Conservation (phyloP, 371 early-diverging fungal genomes). For the Mortierella sp. region DNA sequence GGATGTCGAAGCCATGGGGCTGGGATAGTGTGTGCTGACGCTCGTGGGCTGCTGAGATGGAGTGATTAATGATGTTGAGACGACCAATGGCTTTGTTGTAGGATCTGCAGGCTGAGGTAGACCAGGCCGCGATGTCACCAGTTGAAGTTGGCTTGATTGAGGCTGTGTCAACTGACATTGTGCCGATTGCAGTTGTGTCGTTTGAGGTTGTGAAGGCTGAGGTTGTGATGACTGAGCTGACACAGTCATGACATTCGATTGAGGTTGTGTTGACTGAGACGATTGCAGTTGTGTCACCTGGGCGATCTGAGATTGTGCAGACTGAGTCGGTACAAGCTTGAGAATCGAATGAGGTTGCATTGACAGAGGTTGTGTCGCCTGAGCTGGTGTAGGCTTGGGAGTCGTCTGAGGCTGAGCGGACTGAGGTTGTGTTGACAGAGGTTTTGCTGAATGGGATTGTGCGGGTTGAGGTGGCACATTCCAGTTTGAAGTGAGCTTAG, state of each 20-base stretch:
- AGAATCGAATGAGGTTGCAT: not conserved
- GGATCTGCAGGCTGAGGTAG: no score
- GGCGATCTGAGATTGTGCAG: not conserved
- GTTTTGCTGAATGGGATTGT: not conserved
- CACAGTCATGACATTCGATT: not conserved
- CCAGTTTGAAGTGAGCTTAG: no score
- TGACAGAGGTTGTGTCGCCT: not conserved
- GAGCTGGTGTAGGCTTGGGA: not conserved
- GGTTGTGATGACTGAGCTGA: not conserved
- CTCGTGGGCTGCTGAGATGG: not conserved
- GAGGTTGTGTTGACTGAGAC: not conserved
- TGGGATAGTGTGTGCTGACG: not conserved
- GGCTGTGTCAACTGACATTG: no score
- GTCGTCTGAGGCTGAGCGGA: not conserved
- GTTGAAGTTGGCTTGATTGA: no score
- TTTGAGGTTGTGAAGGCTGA: not conserved
- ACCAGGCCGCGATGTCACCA: no score
- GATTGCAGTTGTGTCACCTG: not conserved
- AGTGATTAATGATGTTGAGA: not conserved
- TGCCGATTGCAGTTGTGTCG: no score
- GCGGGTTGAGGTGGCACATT: no score
- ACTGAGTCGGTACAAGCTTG: not conserved
- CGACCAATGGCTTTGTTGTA: no score
- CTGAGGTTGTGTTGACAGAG: not conserved
- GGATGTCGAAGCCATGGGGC: not conserved